phyloP scores from a whole-genome alignment of 257 asterid genomes.

The Asclepias syriaca region DNA sequence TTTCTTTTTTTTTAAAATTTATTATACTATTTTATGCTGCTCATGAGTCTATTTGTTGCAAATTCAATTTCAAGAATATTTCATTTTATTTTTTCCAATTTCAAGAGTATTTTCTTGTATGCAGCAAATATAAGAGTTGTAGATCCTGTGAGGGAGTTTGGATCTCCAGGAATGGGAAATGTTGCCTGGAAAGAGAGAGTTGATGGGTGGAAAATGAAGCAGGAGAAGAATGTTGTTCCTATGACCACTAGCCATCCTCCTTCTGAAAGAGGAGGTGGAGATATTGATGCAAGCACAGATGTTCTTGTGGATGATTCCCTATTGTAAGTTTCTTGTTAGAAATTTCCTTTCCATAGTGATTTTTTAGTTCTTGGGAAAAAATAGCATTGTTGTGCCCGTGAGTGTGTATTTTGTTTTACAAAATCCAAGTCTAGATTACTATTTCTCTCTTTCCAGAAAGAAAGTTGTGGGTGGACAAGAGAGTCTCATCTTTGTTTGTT shows the following conservation, averaged over 20 bases:
- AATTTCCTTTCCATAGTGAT: conserved; percentile 5
- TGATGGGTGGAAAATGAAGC: conserved; percentile 99
- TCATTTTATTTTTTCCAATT: not conserved
- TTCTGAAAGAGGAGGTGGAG: conserved; percentile 87
- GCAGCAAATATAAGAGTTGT: conserved; percentile 81
- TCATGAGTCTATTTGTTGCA: not conserved
- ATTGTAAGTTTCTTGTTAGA: conserved; percentile 50
- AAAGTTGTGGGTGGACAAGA: not conserved
- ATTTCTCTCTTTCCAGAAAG: not conserved
- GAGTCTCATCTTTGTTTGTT: not conserved
- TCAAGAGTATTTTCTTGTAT: conserved; percentile 18
- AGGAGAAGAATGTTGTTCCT: conserved; percentile 76
- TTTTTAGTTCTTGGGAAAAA: not conserved
- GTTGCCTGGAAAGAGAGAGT: conserved; percentile 99
- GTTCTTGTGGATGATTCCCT: conserved; percentile 79
- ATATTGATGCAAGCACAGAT: conserved; percentile 89
- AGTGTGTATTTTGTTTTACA: not conserved
- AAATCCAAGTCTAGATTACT: not conserved
- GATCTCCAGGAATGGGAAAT: conserved; percentile 89
- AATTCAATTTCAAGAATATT: conserved; percentile 17
- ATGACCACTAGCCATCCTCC: conserved; percentile 85
- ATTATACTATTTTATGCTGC: not conserved
- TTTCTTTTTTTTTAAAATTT: not conserved
- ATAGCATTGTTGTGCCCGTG: not conserved
- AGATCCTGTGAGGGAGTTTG: conserved; percentile 89